Evolutionary conservation across 2,329 filamentous ascomycete genomes (phyloP), one percentile per base, ranked within the genome.

Genomic region (Aspergillaceae sp.): DNA sequence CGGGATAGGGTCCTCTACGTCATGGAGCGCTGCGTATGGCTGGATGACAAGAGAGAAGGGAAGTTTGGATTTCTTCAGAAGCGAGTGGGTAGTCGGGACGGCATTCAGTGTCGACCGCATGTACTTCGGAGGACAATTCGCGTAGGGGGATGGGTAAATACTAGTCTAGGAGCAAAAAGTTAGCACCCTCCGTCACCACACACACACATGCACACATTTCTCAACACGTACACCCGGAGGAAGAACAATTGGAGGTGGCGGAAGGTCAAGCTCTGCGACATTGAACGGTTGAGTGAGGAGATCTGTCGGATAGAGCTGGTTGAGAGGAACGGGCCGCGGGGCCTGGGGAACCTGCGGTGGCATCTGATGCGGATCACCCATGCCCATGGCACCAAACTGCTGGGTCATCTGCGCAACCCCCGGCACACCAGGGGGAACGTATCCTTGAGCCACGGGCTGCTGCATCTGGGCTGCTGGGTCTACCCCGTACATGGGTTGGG

Each of bases 11-110:
- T 97, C 92, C 67, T 97, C 91, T 19, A 86, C 79, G 65, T 98
- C 92, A 64, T 96, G 91, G 29, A 98, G 81, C 28, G 90, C 82
- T 35, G 84, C 88, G 62, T 97, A 98, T 9, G 92, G 92, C 69
- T 97, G 91, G 55, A 98, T 96, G 52, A 97, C 83, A 34, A 98
- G 82, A 36, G 91, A 90, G 64, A 97, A 94, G 0, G 92, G 92
- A 48, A 98, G 77, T 68, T 90, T 92, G 46, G 90, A 95, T 74
- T 97, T 97, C 74, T 97, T 98, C 49, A 98, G 78, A 28, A 97
- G 77, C 19, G 87, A 92, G 67, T 94, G 82, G 48, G 87, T 96
- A 26, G 89, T 94, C 2, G 92, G 92, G 38, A 96, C 84, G 28
- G 88, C 88, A 67, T 97, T 97, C 53, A 98, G 73, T 4, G 92